Evolutionary conservation across 1,139 yeast genomes (phyloP).

Genomic region (Pichia sp.): DNA sequence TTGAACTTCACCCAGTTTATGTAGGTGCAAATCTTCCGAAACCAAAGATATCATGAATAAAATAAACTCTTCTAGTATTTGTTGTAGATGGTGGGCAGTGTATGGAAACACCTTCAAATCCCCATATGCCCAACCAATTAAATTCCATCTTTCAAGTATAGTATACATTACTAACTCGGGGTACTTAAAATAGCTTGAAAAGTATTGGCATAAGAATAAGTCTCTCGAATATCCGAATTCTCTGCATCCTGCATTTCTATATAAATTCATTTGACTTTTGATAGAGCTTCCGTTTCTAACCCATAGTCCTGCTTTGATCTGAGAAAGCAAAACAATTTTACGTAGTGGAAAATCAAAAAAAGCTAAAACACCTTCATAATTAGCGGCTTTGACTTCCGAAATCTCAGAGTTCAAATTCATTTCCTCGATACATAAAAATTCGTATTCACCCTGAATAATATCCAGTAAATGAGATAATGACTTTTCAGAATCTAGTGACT

Average conservation of each 20-base stretch:
- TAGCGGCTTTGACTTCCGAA: conserved; percentile 6
- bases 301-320: conserved; percentile 52
- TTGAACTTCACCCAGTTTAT: conserved; percentile 42
- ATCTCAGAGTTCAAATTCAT: neutral
- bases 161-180: conserved; percentile 54
- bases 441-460: conserved; percentile 15
- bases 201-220: conserved; percentile 60
- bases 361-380: conserved; percentile 23
- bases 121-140: conserved; percentile 43
- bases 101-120: conserved; percentile 34
- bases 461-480: conserved; percentile 13
- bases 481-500: conserved; percentile 24
- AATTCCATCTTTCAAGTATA: conserved; percentile 63
- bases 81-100: conserved; percentile 29
- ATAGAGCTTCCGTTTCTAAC: conserved; percentile 66
- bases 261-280: conserved; percentile 70
- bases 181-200: conserved; percentile 42
- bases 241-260: conserved; percentile 72
- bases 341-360: conserved; percentile 72
- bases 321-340: conserved; percentile 51
- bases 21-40: conserved; percentile 58
- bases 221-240: conserved; percentile 80
- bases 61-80: conserved; percentile 72
- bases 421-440: conserved; percentile 9
- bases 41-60: conserved; percentile 61